These are phyloP conservation scores for Akebia trifoliata DNA, from an alignment of 164 flowering plant species.

Conservation along the genomic window DNA sequence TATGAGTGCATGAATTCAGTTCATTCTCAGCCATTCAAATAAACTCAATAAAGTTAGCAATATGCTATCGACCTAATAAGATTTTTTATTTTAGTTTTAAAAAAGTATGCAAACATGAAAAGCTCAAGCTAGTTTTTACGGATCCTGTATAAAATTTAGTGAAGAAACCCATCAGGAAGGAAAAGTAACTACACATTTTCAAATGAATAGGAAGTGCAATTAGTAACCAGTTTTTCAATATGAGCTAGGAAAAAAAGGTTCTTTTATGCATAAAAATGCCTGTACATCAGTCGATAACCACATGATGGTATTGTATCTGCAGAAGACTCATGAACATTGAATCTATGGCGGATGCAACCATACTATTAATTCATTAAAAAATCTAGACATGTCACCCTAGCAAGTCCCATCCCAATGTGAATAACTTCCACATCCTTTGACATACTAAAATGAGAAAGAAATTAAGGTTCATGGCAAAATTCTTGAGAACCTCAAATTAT, in stretches of 20 bases:
- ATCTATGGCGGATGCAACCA: too few species aligned
- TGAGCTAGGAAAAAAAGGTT: too few species aligned
- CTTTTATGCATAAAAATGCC: too few species aligned
- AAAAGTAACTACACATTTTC: background rate
- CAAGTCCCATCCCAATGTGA: background rate
- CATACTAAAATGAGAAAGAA: background rate
- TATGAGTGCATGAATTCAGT: background rate
- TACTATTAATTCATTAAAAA: too few species aligned
- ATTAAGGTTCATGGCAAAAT: background rate
- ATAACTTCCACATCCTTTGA: background rate
- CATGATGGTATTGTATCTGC: too few species aligned
- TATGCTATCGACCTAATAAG: background rate
- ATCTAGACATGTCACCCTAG: too few species aligned
- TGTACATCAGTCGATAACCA: too few species aligned
- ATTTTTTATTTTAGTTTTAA: too few species aligned
- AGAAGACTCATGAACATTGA: too few species aligned
- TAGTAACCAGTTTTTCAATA: too few species aligned
- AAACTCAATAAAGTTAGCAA: background rate
- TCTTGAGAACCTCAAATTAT: too few species aligned
- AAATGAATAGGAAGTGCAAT: too few species aligned
- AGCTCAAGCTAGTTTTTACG: background rate
- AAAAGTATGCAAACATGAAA: background rate
- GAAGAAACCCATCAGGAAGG: background rate
- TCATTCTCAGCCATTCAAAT: background rate
- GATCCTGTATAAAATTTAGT: background rate